phyloP scores from a whole-genome alignment of 306 rosid species.

The Calophaca sinica region DNA sequence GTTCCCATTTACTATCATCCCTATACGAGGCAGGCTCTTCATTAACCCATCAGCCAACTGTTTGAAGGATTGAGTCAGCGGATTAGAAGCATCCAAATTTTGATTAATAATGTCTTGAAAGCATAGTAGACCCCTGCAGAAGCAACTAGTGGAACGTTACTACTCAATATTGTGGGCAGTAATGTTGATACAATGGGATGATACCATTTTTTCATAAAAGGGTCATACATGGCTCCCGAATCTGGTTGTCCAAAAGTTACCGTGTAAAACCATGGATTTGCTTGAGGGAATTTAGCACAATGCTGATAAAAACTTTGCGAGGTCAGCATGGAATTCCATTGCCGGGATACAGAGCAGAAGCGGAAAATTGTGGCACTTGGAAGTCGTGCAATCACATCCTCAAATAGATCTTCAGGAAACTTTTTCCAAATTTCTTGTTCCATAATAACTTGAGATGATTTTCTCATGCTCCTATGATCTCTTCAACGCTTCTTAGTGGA shows the following conservation, averaged over 20 bases:
- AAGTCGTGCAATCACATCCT: slow-evolving; percentile 87
- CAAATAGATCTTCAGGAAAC: slow-evolving; percentile 85
- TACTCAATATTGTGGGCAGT: slow-evolving; percentile 58
- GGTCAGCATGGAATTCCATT: slow-evolving; percentile 80
- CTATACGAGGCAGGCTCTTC: slow-evolving; percentile 69
- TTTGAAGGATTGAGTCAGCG: slow-evolving; percentile 76
- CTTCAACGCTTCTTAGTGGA: slow-evolving; percentile 66
- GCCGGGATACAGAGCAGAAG: slow-evolving; percentile 78
- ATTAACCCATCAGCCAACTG: slow-evolving; percentile 78
- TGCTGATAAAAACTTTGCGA: slow-evolving; percentile 78
- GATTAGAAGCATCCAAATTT: slow-evolving; percentile 82
- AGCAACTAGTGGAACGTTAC: too few species aligned
- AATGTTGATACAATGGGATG: slow-evolving; percentile 63
- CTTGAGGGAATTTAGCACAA: slow-evolving; percentile 65
- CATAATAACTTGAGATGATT: slow-evolving; percentile 63
- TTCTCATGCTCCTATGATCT: slow-evolving; percentile 63
- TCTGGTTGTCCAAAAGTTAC: slow-evolving; percentile 63
- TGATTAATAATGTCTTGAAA: slow-evolving; percentile 61
- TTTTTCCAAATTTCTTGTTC: slow-evolving; percentile 82
- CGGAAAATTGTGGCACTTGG: slow-evolving; percentile 81
- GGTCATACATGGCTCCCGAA: slow-evolving; percentile 83
- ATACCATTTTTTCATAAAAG: slow-evolving; percentile 82
- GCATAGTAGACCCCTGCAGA: slow-evolving; percentile 95
- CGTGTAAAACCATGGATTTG: slow-evolving; percentile 87
- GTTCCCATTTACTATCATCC: slow-evolving; percentile 67